Percentiles rank a stretch among this genome's conserved stretches.
Conservation (phyloP, 306 rosid species). For the Cucumis melo region DNA sequence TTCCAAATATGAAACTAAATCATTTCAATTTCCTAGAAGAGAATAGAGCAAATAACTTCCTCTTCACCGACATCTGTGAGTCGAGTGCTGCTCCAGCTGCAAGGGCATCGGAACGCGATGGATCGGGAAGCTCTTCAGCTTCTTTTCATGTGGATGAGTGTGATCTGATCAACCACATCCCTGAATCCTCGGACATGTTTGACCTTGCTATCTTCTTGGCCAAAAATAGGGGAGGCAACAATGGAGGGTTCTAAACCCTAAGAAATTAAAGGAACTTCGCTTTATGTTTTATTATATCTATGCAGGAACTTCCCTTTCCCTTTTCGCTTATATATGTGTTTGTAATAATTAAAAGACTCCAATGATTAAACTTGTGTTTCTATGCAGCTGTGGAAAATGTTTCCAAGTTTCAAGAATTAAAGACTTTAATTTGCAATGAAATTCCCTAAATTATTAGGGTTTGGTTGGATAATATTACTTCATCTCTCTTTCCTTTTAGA, state of each 20-base stretch:
- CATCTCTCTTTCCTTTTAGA: too few species aligned
- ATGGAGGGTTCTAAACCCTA: neutral
- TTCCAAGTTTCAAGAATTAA: too few species aligned
- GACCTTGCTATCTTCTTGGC: neutral
- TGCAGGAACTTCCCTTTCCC: too few species aligned
- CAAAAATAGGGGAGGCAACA: neutral
- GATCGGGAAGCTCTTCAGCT: neutral
- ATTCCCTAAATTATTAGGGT: too few species aligned
- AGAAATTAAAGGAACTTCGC: too few species aligned
- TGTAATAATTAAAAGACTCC: neutral
- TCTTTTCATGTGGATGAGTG: neutral
- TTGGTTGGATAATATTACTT: too few species aligned
- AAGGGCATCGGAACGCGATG: neutral
- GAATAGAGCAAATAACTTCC: neutral
- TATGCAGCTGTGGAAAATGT: too few species aligned
- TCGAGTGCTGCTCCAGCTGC: neutral
- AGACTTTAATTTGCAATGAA: too few species aligned
- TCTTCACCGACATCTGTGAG: neutral
- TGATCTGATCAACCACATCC: slow-evolving; percentile 5
- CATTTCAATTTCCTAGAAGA: neutral
- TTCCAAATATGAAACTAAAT: neutral
- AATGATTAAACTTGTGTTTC: too few species aligned
- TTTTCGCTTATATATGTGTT: too few species aligned
- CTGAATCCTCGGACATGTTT: neutral
- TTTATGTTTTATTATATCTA: too few species aligned